Base-by-base conservation (phyloP, 768 basidiomycete genomes). In the Nevesoporus exiguus region DNA sequence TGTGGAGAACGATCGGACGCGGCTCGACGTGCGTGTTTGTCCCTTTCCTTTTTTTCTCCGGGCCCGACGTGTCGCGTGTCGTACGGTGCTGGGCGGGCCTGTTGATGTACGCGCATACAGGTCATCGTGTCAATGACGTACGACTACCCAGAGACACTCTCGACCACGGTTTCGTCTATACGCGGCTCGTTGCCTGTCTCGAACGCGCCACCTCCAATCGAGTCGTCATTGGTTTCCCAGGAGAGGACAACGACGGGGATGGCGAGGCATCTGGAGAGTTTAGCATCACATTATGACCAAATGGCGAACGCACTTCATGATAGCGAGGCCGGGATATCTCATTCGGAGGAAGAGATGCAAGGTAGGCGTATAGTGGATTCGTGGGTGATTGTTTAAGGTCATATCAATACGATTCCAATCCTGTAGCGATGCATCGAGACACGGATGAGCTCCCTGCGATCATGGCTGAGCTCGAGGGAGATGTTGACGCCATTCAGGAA, bases 401-500 rank as follows among this genome's bases (percentile, higher is more conserved):
- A 14, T 33, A n/a, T 31, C 21, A 8, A 29, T n/a, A n/a, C n/a
- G 33, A 59, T 44, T 11, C 27, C 29, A 33, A 24, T 29, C 8
- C 50, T 29, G 9, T 49, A 90, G 91, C 83, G 27, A 91, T 93
- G 85, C 82, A 85, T 59, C 77, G 88, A 37, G 90, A 93, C 65
- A 88, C 87, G 1, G 80, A 86, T 10, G 90, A 91, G 63, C 74
- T 93, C 7, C 86, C 86, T 3, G 73, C 77, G 5, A 90, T 93
- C 48, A 82, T 93, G 72, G 66, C 73, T 3, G 91, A 93, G 58
- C 66, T 93, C 37, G 85, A 91, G 59, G 80, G 80, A 34, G 76
- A 77, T 54, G 74, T 80, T 11, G 60, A 61, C n/a, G 66, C 74
- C 7, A 82, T 91, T 50, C 76, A 84, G 43, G 68, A 66, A 7